These are phyloP conservation scores for Cladophialophora yegresii DNA, from an alignment of 2,329 filamentous ascomycete species.

Conservation along the genomic window DNA sequence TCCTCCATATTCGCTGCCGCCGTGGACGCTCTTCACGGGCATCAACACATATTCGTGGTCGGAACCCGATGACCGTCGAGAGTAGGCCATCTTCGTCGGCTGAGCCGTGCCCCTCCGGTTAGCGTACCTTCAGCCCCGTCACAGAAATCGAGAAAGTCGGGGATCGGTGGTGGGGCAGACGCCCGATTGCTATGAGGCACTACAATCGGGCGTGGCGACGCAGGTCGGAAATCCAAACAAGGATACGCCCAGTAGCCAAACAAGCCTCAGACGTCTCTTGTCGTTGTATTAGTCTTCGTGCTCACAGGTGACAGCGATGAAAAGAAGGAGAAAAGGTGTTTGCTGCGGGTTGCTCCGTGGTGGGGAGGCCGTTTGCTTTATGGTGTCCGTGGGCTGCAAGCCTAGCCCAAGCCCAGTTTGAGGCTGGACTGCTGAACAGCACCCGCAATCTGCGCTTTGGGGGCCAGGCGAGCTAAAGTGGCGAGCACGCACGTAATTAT, in stretches of 20 bases:
- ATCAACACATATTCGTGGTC: slow-evolving; percentile 33
- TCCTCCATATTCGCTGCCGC: slow-evolving; percentile 27
- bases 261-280: not conserved
- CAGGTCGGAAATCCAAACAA: not conserved
- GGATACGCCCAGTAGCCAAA: not conserved
- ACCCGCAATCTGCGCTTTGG: slow-evolving; percentile 21
- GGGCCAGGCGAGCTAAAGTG: slow-evolving; percentile 13
- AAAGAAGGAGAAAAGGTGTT: slow-evolving; percentile 9
- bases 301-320: slow-evolving; percentile 3
- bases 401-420: slow-evolving; percentile 7
- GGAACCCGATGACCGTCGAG: slow-evolving; percentile 24
- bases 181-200: slow-evolving; percentile 2
- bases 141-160: slow-evolving; percentile 8
- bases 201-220: slow-evolving; percentile 2
- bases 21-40: slow-evolving; percentile 27
- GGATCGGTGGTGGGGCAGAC: slow-evolving; percentile 26
- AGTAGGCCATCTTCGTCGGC: slow-evolving; percentile 21
- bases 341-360: slow-evolving; percentile 21
- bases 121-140: slow-evolving; percentile 19
- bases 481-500: not conserved
- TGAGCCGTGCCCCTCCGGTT: slow-evolving; percentile 14
- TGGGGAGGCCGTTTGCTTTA: slow-evolving; percentile 27
- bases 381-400: slow-evolving; percentile 18
- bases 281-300: not conserved
- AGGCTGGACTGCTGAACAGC: slow-evolving; percentile 15